Conservation (phyloP, 164 flowering plant genomes). For the Vitis amurensis region DNA sequence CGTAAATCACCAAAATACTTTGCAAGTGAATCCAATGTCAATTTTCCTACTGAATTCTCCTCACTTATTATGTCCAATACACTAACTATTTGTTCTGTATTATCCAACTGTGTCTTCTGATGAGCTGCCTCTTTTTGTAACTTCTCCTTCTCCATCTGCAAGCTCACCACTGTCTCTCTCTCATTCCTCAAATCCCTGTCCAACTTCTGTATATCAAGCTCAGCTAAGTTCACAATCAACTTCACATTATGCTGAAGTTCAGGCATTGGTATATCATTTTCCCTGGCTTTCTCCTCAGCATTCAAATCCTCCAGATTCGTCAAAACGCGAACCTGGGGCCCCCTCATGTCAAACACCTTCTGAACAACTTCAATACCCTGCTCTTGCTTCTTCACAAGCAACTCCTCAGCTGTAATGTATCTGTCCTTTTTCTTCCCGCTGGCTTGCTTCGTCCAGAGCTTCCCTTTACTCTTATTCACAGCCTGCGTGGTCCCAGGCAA, state of each 20-base stretch:
- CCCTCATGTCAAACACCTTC: conserved; percentile 89
- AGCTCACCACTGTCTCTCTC: conserved; percentile 63
- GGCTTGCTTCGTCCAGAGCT: conserved; percentile 52
- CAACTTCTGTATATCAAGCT: conserved; percentile 64
- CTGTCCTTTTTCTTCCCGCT: conserved; percentile 40
- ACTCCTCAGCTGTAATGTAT: conserved; percentile 67
- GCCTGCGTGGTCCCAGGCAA: conserved; percentile 15
- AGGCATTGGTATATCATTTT: conserved; percentile 74
- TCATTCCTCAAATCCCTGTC: conserved; percentile 71
- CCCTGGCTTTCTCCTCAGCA: conserved; percentile 68
- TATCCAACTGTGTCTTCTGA: conserved; percentile 59
- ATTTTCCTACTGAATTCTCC: conserved; percentile 45
- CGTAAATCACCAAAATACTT: conserved; percentile 54
- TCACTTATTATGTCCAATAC: conserved; percentile 44
- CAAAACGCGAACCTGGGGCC: conserved; percentile 84
- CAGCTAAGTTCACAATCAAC: conserved; percentile 68
- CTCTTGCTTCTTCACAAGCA: conserved; percentile 70
- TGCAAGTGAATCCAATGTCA: conserved; percentile 70
- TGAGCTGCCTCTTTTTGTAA: conserved; percentile 46
- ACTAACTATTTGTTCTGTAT: conserved; percentile 50
- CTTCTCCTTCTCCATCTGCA: conserved; percentile 73
- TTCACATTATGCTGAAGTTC: conserved; percentile 84
- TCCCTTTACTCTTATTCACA: conserved; percentile 28
- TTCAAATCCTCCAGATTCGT: conserved; percentile 81
- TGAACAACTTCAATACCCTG: conserved; percentile 60